These are phyloP conservation scores for Ophiostoma sp. DNA, from an alignment of 2,329 filamentous ascomycete genomes.

Conservation along the genomic window DNA sequence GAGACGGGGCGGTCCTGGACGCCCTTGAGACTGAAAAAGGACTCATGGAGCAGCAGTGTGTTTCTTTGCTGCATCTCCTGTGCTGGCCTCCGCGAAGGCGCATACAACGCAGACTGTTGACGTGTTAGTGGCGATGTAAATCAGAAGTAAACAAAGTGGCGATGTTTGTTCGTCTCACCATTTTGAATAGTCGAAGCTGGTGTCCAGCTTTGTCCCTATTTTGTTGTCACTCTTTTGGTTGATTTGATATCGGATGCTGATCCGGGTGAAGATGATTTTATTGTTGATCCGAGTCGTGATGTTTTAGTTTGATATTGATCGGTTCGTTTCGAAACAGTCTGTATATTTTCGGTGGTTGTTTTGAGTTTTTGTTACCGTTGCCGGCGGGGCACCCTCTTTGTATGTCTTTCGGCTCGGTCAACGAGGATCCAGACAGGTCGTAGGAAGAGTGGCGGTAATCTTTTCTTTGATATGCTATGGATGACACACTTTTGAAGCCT, in stretches of 20 bases:
- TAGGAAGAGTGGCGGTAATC: constrained; percentile 5
- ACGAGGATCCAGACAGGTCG: constrained; percentile 23
- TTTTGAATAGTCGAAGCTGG: neutral
- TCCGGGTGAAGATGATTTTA: neutral
- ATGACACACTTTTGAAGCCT: neutral
- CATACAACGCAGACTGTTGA: constrained; percentile 24
- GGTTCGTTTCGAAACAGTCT: constrained; percentile 1
- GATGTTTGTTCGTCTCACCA: constrained; percentile 11
- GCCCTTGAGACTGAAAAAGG: constrained; percentile 61
- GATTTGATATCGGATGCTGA: neutral
- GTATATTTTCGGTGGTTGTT: neutral
- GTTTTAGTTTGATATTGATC: neutral
- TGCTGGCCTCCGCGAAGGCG: constrained; percentile 39
- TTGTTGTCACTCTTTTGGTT: neutral
- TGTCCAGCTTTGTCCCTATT: neutral
- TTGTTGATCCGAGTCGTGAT: neutral
- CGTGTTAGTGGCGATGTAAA: constrained; percentile 18
- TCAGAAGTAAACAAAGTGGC: neutral
- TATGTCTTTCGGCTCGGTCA: constrained; percentile 24
- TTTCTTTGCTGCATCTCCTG: constrained; percentile 56
- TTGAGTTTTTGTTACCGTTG: constrained; percentile 24
- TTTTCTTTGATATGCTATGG: constrained; percentile 20
- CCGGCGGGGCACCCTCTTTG: constrained; percentile 21
- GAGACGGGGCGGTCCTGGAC: constrained; percentile 63
- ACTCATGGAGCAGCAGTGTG: constrained; percentile 46